phyloP scores from a whole-genome alignment of 2,329 filamentous ascomycete genomes.

The Cladosporium sp. region DNA sequence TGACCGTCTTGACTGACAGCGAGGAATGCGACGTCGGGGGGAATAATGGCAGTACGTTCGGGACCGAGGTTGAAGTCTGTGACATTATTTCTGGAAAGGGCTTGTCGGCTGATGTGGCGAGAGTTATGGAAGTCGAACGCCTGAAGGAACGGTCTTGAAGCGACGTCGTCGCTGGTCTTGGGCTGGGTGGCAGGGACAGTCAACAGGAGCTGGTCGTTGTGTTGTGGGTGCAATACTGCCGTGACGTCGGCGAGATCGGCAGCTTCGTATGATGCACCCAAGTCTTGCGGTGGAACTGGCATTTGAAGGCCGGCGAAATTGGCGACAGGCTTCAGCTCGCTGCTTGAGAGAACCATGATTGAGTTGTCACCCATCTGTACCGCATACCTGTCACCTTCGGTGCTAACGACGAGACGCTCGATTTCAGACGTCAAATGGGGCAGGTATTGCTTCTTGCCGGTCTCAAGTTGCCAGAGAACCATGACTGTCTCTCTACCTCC shows the following conservation, averaged over 20 bases:
- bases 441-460: constrained; percentile 73
- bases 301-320: constrained; percentile 80
- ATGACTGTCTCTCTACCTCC: constrained; percentile 86
- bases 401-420: constrained; percentile 78
- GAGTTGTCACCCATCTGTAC: constrained; percentile 90
- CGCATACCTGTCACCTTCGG: constrained; percentile 73
- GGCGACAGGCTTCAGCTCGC: constrained; percentile 78
- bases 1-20: constrained; percentile 74
- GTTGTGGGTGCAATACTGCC: constrained; percentile 38
- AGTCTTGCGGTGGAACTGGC: constrained; percentile 34
- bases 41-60: constrained; percentile 65
- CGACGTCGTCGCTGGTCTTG: constrained; percentile 25
- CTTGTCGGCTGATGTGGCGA: constrained; percentile 78
- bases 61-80: constrained; percentile 75
- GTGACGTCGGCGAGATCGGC: constrained; percentile 20
- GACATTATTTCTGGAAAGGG: constrained; percentile 79
- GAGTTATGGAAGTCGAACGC: constrained; percentile 79
- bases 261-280: constrained; percentile 10
- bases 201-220: constrained; percentile 40
- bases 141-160: constrained; percentile 64
- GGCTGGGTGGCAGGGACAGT: constrained; percentile 52
- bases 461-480: constrained; percentile 90
- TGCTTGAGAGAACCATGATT: constrained; percentile 81
- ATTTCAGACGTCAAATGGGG: constrained; percentile 88
- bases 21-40: constrained; percentile 73